These are phyloP conservation scores for Ramalina intermedia DNA, from an alignment of 495 filamentous ascomycete genomes.

Conservation along the genomic window DNA sequence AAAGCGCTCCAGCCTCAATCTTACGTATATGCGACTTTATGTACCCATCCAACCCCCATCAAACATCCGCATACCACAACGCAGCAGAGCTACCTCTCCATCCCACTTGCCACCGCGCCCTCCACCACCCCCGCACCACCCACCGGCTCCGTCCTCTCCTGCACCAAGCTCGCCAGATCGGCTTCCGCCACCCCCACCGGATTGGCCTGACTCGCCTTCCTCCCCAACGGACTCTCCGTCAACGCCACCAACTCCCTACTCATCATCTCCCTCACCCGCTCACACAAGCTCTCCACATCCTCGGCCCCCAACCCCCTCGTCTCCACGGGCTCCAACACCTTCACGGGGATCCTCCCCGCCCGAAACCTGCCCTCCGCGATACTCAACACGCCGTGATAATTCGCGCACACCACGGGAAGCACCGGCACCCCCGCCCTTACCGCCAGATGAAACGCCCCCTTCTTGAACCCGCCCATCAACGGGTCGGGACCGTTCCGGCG, in stretches of 20 bases:
- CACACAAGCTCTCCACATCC: constrained; percentile 72
- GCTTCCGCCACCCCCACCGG: background rate
- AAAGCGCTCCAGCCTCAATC: too few species aligned
- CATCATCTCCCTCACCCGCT: constrained; percentile 62
- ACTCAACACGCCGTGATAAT: constrained; percentile 75
- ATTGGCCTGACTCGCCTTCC: constrained; percentile 4
- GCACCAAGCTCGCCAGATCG: constrained; percentile 3
- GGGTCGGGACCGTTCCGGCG: constrained; percentile 74
- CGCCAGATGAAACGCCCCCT: constrained; percentile 93
- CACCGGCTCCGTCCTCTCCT: background rate
- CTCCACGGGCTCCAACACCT: constrained; percentile 61
- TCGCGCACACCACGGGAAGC: constrained; percentile 48
- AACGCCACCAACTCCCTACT: constrained; percentile 54
- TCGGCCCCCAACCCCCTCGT: constrained; percentile 62
- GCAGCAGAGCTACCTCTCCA: background rate
- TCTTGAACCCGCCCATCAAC: constrained; percentile 81
- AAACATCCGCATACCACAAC: too few species aligned
- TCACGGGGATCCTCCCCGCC: constrained; percentile 62
- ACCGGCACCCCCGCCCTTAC: constrained; percentile 87
- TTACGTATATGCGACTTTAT: too few species aligned
- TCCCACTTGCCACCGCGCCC: background rate
- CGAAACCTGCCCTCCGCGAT: constrained; percentile 54
- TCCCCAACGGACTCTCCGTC: constrained; percentile 24
- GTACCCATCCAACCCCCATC: too few species aligned
- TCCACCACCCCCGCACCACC: background rate